Evolutionary conservation across 2,329 filamentous ascomycete genomes (phyloP), one percentile per base, ranked within the genome.

Genomic region (Ophiostoma sp.): DNA sequence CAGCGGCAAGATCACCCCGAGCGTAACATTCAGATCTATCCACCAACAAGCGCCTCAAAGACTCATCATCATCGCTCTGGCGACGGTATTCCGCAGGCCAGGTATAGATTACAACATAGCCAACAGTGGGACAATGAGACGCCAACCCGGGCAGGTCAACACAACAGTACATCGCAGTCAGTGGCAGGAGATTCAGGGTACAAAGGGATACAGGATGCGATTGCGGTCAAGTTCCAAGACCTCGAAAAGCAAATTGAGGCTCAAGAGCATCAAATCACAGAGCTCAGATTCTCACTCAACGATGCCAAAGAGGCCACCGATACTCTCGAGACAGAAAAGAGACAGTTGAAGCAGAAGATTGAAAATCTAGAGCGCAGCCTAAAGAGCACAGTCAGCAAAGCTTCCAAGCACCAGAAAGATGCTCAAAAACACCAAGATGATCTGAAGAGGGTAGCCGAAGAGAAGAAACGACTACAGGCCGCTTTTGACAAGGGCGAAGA

Each of bases 371-470:
- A 67, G 71, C 74, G 4, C 44, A 76, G 80, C 36, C 71, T 81
- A 1, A 71, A 74, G 4, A 71, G 74, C 0, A 75, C 79, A 1
- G 76, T 76, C 4, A 72, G 74, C 1, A 74, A 77, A 10, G 54
- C 80, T 2, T 69, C 71, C 7, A 75, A 74, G 27, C 71, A 82
- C 1, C 75, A 80, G 67, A 78, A 79, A 15, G 11, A 83, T 79
- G 75, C 79, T 62, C 76, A 75, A 6, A 73, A 73, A 1, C 80
- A 78, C 71, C 79, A 76, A 69, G 73, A 75, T 3, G 80, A 80
- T 20, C 74, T 86, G n/a, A 83, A 84, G 69, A 76, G 81, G 67
- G 80, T 81, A 1, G 80, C 82, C 10, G 72, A 74, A 1, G 83
- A 86, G 71, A 83, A 86, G 36, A 82, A 85, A 70, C 74, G 74